A percentile compares a stretch with the other conserved stretches of the same genome.
Conservation (phyloP, 768 basidiomycete genomes). For the Neoboletus magnificus region DNA sequence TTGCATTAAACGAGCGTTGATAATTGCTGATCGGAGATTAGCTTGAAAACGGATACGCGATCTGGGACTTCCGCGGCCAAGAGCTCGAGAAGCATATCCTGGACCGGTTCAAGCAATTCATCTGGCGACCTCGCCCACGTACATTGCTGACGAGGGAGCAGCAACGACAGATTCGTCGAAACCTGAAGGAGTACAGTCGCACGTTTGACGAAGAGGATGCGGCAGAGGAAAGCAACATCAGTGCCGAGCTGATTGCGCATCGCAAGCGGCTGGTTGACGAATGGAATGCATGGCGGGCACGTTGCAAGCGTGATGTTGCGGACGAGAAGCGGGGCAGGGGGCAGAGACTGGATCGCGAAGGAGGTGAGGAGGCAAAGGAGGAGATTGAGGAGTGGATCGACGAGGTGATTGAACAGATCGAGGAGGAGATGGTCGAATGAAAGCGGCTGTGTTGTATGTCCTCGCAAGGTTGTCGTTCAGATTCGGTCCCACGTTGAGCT, state of each 20-base stretch:
- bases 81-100: constrained; percentile 85
- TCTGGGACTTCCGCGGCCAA: constrained; percentile 99
- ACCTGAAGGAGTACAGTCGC: constrained; percentile 87
- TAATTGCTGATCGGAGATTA: constrained; percentile 30
- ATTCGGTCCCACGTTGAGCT: too few relatives aligned
- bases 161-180: constrained; percentile 81
- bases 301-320: constrained; percentile 62
- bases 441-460: constrained; percentile 24
- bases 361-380: constrained; percentile 65
- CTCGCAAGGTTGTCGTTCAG: too few relatives aligned
- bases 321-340: constrained; percentile 48
- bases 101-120: constrained; percentile 97
- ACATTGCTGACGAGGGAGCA: constrained; percentile 85
- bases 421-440: constrained; percentile 69
- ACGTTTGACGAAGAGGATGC: constrained; percentile 97
- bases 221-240: constrained; percentile 90
- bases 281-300: constrained; percentile 95
- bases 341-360: constrained; percentile 30
- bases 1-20: not conserved
- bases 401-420: constrained; percentile 88
- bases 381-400: constrained; percentile 94
- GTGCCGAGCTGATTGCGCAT: constrained; percentile 87
- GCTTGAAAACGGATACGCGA: constrained; percentile 94
- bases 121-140: constrained; percentile 95
- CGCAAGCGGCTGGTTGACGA: constrained; percentile 93